Percentiles rank a stretch among this genome's conserved stretches.
These are phyloP conservation scores for Hygrocybe coccinea DNA, from an alignment of 768 basidiomycete species.

Conservation along the genomic window DNA sequence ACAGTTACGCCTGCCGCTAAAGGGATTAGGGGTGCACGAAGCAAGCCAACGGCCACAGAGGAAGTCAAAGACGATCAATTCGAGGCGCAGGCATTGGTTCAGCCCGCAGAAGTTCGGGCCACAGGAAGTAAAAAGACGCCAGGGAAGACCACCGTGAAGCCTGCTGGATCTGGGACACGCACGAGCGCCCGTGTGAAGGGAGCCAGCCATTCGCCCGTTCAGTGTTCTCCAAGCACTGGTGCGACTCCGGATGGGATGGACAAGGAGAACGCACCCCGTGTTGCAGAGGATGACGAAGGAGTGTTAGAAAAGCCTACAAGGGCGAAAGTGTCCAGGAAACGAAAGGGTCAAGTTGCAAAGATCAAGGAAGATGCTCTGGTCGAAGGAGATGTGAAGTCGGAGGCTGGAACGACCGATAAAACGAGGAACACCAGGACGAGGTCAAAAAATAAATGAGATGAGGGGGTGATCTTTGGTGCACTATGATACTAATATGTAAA, in stretches of 20 bases:
- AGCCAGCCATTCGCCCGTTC: neutral
- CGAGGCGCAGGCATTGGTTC: too few relatives aligned
- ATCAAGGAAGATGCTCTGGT: constrained; percentile 22
- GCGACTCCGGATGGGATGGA: constrained; percentile 22
- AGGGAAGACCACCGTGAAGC: too few relatives aligned
- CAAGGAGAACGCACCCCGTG: constrained; percentile 40
- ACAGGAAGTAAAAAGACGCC: too few relatives aligned
- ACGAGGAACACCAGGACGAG: constrained; percentile 31
- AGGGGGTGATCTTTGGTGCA: neutral
- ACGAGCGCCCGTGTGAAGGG: constrained; percentile 31
- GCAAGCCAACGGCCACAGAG: constrained; percentile 16
- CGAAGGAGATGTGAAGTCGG: neutral
- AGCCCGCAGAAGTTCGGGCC: too few relatives aligned
- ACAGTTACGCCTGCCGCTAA: constrained; percentile 10
- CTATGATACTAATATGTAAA: neutral
- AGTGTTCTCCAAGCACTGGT: neutral
- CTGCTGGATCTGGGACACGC: constrained; percentile 21
- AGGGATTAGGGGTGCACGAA: constrained; percentile 15
- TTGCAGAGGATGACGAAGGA: constrained; percentile 25
- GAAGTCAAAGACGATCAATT: neutral
- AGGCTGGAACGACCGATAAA: constrained; percentile 15
- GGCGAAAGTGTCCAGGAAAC: constrained; percentile 32
- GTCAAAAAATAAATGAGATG: constrained; percentile 9
- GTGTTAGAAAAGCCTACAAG: constrained; percentile 29
- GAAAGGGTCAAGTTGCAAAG: constrained; percentile 12